phyloP scores from a whole-genome alignment of 768 basidiomycete genomes.

The Glaciozyma antarctica region DNA sequence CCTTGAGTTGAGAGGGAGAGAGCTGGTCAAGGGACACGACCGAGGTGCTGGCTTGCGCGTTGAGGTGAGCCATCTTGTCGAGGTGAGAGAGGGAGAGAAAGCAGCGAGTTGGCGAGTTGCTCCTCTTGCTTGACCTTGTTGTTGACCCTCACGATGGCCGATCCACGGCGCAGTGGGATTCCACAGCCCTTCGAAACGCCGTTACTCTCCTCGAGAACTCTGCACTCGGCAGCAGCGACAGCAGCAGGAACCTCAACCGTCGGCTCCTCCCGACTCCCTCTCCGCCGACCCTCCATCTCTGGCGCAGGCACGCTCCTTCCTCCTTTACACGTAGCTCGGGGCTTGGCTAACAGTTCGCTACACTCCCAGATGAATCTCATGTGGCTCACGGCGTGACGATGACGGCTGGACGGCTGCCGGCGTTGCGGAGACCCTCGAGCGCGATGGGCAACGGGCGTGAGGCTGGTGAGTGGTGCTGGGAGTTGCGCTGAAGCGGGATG shows the following conservation, averaged over 20 bases:
- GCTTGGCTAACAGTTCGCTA: too few species aligned
- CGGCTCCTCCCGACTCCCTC: slow-evolving; percentile 24
- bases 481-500: neutral
- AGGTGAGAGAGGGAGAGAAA: too few species aligned
- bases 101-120: too few species aligned
- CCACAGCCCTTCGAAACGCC: slow-evolving; percentile 12
- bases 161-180: neutral
- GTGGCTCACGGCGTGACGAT: neutral
- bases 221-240: slow-evolving; percentile 3
- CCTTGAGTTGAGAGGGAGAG: neutral
- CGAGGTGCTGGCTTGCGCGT: too few species aligned
- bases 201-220: slow-evolving; percentile 16
- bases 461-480: neutral
- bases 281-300: slow-evolving; percentile 2
- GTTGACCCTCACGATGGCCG: neutral
- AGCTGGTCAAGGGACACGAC: neutral
- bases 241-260: slow-evolving; percentile 1
- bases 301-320: neutral
- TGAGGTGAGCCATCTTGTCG: too few species aligned
- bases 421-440: slow-evolving; percentile 4
- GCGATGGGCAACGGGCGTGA: neutral
- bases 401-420: slow-evolving; percentile 20
- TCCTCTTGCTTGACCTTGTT: too few species aligned
- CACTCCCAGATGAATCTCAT: neutral
- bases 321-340: too few species aligned